Percentiles rank a stretch among this genome's conserved stretches.
phyloP scores from a whole-genome alignment of 1,284 basidiomycete species.

The Moesziomyces sp. region DNA sequence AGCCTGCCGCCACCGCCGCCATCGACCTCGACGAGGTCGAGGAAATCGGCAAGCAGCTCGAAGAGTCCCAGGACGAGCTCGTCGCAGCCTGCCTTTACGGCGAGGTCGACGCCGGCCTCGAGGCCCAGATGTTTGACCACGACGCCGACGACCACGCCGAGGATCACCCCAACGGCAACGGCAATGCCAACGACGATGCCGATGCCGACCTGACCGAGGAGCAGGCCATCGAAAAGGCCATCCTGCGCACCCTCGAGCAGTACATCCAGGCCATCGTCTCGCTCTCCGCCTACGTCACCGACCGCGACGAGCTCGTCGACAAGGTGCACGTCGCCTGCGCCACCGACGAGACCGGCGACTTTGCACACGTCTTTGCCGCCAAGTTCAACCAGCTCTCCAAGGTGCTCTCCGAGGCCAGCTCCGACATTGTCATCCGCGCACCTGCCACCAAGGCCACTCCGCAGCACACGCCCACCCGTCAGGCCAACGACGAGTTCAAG shows the following conservation, averaged over 20 bases:
- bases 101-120: slow-evolving; percentile 43
- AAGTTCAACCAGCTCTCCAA: slow-evolving; percentile 44
- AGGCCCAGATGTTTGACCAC: slow-evolving; percentile 40
- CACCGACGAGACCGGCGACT: slow-evolving; percentile 38
- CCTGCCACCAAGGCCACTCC: background rate
- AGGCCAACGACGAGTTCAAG: slow-evolving; percentile 40
- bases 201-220: slow-evolving; percentile 40
- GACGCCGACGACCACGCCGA: slow-evolving; percentile 18
- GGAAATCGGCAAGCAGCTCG: slow-evolving; percentile 44
- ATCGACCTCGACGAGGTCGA: slow-evolving; percentile 48
- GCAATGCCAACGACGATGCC: slow-evolving; percentile 11
- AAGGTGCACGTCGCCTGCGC: slow-evolving; percentile 35
- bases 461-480: slow-evolving; percentile 17
- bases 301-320: slow-evolving; percentile 35
- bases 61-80: slow-evolving; percentile 56
- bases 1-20: background rate
- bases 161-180: slow-evolving; percentile 6
- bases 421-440: slow-evolving; percentile 16
- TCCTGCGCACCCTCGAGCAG: slow-evolving; percentile 48
- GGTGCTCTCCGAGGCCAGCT: slow-evolving; percentile 42
- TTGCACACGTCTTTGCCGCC: slow-evolving; percentile 33
- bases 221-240: slow-evolving; percentile 44
- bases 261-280: slow-evolving; percentile 37
- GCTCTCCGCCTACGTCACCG: slow-evolving; percentile 44
- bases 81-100: slow-evolving; percentile 52